Evolutionary conservation across 345 rosid genomes (phyloP).

Genomic region (Kernera saxatilis): DNA sequence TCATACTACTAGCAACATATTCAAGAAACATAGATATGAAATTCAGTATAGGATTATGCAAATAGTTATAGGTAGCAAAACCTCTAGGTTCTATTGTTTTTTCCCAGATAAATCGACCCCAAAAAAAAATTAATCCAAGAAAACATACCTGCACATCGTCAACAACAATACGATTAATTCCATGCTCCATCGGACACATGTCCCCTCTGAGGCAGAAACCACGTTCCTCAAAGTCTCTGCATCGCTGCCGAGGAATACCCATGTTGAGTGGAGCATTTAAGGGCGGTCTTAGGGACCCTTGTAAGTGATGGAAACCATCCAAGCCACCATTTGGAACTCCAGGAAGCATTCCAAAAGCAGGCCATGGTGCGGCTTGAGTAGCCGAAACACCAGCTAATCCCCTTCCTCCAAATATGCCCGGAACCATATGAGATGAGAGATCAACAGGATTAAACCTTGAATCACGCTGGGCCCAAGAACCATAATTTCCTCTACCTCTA

Average conservation of each 20-base stretch:
- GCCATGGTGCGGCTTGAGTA: slow-evolving; percentile 64
- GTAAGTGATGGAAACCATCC: slow-evolving; percentile 72
- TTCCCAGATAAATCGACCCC: not conserved
- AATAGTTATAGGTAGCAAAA: not conserved
- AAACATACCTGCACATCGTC: slow-evolving; percentile 91
- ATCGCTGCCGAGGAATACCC: slow-evolving; percentile 75
- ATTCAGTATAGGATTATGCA: slow-evolving; percentile 1
- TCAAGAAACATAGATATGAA: not conserved
- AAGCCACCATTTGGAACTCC: slow-evolving; percentile 71
- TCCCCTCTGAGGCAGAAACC: slow-evolving; percentile 98
- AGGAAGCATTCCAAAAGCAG: slow-evolving; percentile 74
- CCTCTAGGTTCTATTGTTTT: not conserved
- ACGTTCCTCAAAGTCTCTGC: slow-evolving; percentile 98
- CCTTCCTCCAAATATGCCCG: slow-evolving; percentile 63
- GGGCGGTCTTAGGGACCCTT: slow-evolving; percentile 64
- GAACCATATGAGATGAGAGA: slow-evolving; percentile 72
- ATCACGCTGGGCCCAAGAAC: slow-evolving; percentile 70
- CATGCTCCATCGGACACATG: slow-evolving; percentile 99
- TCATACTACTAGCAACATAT: slow-evolving; percentile 2
- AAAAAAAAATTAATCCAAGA: not conserved
- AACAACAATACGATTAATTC: slow-evolving; percentile 92
- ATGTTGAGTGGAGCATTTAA: slow-evolving; percentile 53
- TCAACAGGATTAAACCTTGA: slow-evolving; percentile 56
- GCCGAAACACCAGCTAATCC: slow-evolving; percentile 62
- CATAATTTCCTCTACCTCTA: slow-evolving; percentile 83